A percentile compares a stretch with the other conserved stretches of the same genome.
These are phyloP conservation scores for Petunia axillaris DNA, from an alignment of 257 asterid species.

Conservation along the genomic window DNA sequence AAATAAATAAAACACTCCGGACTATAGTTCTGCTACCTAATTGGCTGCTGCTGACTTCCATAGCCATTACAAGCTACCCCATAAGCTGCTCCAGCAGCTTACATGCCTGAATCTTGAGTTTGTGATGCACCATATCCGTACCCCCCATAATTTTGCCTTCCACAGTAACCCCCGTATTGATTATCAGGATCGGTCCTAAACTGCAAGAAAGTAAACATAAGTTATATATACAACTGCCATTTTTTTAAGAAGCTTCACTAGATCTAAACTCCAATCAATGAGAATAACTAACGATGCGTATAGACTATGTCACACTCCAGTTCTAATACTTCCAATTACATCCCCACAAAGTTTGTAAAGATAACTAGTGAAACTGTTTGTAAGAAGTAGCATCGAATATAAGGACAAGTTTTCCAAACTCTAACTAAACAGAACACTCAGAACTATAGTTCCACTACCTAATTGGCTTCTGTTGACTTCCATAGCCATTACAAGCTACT, in stretches of 20 bases:
- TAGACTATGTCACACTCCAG: too few species aligned
- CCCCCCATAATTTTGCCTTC: constrained; percentile 73
- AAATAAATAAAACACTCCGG: constrained; percentile 33
- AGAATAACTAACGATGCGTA: too few species aligned
- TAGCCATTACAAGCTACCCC: constrained; percentile 68
- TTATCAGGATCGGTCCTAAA: constrained; percentile 57
- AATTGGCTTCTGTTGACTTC: constrained; percentile 66
- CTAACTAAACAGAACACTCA: constrained; percentile 36
- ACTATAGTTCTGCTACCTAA: constrained; percentile 44
- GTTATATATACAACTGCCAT: not conserved
- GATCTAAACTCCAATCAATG: too few species aligned
- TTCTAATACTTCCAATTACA: too few species aligned
- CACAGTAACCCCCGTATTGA: constrained; percentile 58
- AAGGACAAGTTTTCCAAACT: constrained; percentile 37
- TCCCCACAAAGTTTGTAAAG: too few species aligned
- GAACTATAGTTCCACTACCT: constrained; percentile 42
- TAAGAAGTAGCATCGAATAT: not conserved
- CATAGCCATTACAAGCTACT: constrained; percentile 65
- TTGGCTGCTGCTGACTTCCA: constrained; percentile 69
- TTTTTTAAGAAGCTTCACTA: not conserved
- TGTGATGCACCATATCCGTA: constrained; percentile 54
- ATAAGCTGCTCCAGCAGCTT: constrained; percentile 48
- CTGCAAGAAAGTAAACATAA: constrained; percentile 44
- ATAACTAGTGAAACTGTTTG: too few species aligned
- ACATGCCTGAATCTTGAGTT: constrained; percentile 36